A percentile compares a stretch with the other conserved stretches of the same genome.
These are phyloP conservation scores for Syzygium syzygioides DNA, from an alignment of 441 rosid species.

Conservation along the genomic window DNA sequence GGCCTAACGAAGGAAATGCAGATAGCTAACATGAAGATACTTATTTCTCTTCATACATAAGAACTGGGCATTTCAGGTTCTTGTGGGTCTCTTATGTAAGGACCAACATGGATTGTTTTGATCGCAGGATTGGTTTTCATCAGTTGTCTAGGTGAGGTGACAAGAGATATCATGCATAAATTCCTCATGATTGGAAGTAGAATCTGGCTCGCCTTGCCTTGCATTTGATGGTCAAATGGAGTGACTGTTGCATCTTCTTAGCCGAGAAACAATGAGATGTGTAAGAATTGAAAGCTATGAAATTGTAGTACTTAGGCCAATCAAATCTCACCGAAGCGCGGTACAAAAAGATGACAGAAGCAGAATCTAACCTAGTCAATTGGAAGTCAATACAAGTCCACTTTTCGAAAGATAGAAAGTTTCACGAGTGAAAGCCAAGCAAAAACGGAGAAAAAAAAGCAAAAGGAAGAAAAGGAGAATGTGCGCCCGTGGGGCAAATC, in stretches of 20 bases:
- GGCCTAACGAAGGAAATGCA: background rate
- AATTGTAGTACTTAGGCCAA: background rate
- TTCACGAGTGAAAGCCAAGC: rapidly evolving
- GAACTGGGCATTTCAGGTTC: background rate
- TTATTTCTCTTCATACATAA: background rate
- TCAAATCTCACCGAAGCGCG: rapidly evolving
- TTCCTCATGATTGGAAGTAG: background rate
- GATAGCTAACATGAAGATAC: background rate
- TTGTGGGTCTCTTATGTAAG: background rate
- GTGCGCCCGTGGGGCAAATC: too few species aligned
- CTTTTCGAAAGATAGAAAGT: background rate
- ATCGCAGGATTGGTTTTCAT: background rate
- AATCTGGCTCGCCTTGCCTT: background rate
- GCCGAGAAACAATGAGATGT: background rate
- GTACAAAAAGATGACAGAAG: background rate
- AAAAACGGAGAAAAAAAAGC: background rate
- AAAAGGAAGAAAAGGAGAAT: background rate
- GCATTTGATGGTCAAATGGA: background rate
- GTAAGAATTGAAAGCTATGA: background rate
- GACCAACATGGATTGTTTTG: background rate
- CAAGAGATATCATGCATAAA: background rate
- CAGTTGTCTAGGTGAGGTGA: background rate
- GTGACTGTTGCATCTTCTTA: background rate
- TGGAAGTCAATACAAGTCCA: background rate
- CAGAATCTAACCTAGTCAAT: background rate